A percentile compares a stretch with the other conserved stretches of the same genome.
phyloP scores from a whole-genome alignment of 495 filamentous ascomycete genomes.

The Glonium stellatum region DNA sequence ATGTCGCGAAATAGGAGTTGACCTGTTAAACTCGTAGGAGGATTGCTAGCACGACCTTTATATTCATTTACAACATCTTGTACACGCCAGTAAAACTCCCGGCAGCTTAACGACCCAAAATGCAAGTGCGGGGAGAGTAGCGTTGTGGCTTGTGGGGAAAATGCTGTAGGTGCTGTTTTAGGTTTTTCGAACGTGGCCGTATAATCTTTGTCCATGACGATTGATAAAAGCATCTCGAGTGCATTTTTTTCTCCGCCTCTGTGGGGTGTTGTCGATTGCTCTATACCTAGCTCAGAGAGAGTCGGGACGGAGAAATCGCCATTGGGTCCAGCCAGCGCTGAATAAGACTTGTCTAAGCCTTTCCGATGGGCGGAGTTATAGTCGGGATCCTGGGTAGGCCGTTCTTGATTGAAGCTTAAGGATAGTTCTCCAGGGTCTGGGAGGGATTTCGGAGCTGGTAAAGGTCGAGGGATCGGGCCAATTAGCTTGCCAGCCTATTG shows the following conservation, averaged over 20 bases:
- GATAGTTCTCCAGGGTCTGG: conserved; percentile 56
- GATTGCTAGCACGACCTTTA: conserved; percentile 41
- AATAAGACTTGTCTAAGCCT: conserved; percentile 47
- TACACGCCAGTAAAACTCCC: conserved; percentile 62
- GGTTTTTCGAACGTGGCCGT: conserved; percentile 65
- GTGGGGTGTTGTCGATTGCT: conserved; percentile 50
- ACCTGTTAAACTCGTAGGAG: conserved; percentile 59
- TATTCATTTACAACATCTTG: conserved; percentile 47
- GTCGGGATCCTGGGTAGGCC: conserved; percentile 42
- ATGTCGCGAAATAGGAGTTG: conserved; percentile 69
- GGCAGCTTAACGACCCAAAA: conserved; percentile 56
- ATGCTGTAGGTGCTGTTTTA: conserved; percentile 60
- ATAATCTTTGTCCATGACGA: conserved; percentile 53
- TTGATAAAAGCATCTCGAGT: conserved; percentile 43
- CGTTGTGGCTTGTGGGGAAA: conserved; percentile 61
- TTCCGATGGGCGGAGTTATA: conserved; percentile 48
- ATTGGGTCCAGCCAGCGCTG: conserved; percentile 51
- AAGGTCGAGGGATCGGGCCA: conserved; percentile 48
- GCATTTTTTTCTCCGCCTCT: conserved; percentile 58
- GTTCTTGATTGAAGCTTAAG: conserved; percentile 47
- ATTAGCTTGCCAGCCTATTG: conserved; percentile 36
- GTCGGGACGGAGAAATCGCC: conserved; percentile 57
- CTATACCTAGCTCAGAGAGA: conserved; percentile 55
- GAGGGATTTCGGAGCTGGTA: conserved; percentile 47
- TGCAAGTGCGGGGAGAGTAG: conserved; percentile 65